Evolutionary conservation across 1,284 basidiomycete genomes (phyloP).

Genomic region (Trametes versicolor): DNA sequence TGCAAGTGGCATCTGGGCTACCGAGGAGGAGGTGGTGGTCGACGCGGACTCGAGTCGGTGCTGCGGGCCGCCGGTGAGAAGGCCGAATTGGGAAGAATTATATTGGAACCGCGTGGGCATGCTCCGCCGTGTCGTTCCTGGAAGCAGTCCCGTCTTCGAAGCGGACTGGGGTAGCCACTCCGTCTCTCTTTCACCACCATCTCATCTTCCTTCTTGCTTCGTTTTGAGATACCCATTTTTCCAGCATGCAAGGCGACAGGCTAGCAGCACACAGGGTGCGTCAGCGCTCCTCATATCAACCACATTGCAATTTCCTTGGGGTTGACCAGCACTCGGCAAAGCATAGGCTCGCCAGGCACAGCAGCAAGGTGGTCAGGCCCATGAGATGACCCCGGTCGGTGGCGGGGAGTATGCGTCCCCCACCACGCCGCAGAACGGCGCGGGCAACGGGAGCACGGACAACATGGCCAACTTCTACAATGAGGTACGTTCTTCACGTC

Average conservation of each 20-base stretch:
- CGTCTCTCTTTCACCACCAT: conserved; percentile 20
- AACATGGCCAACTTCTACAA: conserved; percentile 52
- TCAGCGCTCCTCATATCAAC: conserved; percentile 12
- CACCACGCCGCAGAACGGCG: conserved; percentile 34
- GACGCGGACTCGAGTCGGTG: not conserved
- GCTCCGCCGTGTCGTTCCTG: conserved; percentile 3
- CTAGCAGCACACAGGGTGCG: conserved; percentile 53
- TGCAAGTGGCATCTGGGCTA: too few species aligned
- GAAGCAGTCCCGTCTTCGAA: conserved; percentile 6
- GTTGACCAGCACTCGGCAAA: conserved; percentile 29
- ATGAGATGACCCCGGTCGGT: conserved; percentile 45
- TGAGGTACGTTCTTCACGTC: conserved; percentile 44
- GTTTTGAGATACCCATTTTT: conserved; percentile 41
- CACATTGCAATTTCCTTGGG: conserved; percentile 13
- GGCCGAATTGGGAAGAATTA: not conserved
- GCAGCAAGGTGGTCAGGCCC: conserved; percentile 38
- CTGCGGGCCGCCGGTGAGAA: not conserved
- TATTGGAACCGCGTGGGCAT: conserved; percentile 3
- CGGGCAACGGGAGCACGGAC: conserved; percentile 40
- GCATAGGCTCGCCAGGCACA: conserved; percentile 48
- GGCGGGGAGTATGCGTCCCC: conserved; percentile 20
- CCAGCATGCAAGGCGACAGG: conserved; percentile 50
- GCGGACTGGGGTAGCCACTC: conserved; percentile 1
- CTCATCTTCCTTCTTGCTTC: conserved; percentile 20
- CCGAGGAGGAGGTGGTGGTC: not conserved